A percentile compares a stretch with the other conserved stretches of the same genome.
phyloP scores from a whole-genome alignment of 805 yeast genomes.

The Hemisphaericaspora nanyangensis region DNA sequence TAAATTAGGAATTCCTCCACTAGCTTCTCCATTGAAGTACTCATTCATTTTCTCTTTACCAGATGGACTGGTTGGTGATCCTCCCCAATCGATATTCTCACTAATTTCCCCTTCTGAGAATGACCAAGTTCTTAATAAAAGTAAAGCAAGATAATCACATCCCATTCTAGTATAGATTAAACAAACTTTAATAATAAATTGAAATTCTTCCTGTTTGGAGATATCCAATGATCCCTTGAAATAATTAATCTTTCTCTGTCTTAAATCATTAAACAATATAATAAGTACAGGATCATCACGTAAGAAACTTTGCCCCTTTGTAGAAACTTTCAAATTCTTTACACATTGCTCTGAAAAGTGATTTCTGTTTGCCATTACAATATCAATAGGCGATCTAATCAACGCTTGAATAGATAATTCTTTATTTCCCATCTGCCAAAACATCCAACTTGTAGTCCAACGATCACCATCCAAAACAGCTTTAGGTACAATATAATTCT shows the following conservation, averaged over 20 bases:
- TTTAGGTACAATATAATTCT: constrained; percentile 46
- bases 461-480: constrained; percentile 65
- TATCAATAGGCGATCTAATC: constrained; percentile 48
- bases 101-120: constrained; percentile 32
- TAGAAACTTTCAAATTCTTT: constrained; percentile 7
- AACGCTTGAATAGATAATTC: constrained; percentile 58
- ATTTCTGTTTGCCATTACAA: constrained; percentile 18
- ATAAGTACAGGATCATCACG: constrained; percentile 82
- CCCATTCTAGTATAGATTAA: constrained; percentile 83
- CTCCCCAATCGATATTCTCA: constrained; percentile 1
- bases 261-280: constrained; percentile 57
- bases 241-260: constrained; percentile 49
- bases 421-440: constrained; percentile 52
- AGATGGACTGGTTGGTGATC: neutral
- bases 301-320: constrained; percentile 31
- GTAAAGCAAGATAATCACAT: constrained; percentile 72
- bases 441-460: constrained; percentile 81
- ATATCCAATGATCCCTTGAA: constrained; percentile 47
- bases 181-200: constrained; percentile 59
- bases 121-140: constrained; percentile 64
- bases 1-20: constrained; percentile 2
- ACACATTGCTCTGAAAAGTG: constrained; percentile 14
- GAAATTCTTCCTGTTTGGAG: constrained; percentile 48
- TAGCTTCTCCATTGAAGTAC: neutral
- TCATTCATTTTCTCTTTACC: neutral